Evolutionary conservation across 352 stramenopile species (phyloP), one percentile per base, ranked within the genome.

Genomic region (Thalassiosira hispida): DNA sequence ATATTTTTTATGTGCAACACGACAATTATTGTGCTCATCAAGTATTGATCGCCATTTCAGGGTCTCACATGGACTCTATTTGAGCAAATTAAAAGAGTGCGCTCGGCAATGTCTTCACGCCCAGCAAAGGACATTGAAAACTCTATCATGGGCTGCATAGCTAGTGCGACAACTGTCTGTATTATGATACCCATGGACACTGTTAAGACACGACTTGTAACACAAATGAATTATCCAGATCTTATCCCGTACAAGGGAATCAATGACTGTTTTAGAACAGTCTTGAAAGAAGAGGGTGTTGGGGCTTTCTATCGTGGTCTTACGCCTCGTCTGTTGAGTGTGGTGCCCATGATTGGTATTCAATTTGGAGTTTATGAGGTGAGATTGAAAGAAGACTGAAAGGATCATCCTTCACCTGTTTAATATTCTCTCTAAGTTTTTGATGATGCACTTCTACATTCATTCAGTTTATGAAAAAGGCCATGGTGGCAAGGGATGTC

Each of bases 161-260:
- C 91, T n/a, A 93, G 88, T 83, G 90, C 90, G 11, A 89, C 84
- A 44, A 94, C 89, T 23, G 93, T 96, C 3, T 92, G 81, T 44
- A 88, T 96, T 14, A 96, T 96, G 91, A 96, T 96, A 60, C 93
- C 93, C 1, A 90, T 96, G 86, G 93, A 96, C 77, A 96, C 92
- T 0, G 90, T 94, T 16, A 96, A 96, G 75, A 96, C 93, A 29
- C 59, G 93, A 56, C 72, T 96, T 12, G 93, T 96, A 5, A 96
- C 91, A n/a, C 92, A 96, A 80, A 74, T 88, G 25, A 76, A 83
- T 38, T 79, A 79, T 61, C 85, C 83, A 18, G 63, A 81, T 51
- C 40, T 76, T 6, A 64, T 84, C 1, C 71, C 87, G 18, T 96
- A 96, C 82, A 93, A 88, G 38, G 92, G 92, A 47, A 95, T 96